Base-by-base conservation (phyloP, 306 rosid genomes). In the Comarum palustre region DNA sequence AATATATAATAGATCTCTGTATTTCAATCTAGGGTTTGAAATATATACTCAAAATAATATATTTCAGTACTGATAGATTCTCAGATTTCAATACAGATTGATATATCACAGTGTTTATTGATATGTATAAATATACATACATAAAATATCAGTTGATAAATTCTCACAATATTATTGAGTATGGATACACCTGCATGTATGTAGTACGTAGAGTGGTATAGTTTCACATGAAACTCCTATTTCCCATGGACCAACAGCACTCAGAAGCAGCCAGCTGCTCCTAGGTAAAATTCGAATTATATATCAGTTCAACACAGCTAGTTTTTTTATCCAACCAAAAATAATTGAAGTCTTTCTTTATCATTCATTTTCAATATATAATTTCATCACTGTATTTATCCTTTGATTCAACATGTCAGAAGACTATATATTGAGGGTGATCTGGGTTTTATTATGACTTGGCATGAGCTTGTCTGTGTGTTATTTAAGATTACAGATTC, bases 241-340 rank as follows among this genome's bases (percentile, higher is more conserved):
- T 22, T 42, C 50, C 70, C 36, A 66, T 24, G 70, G 70, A 52
- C 52, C 52, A 66, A 66, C n/a, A 66, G 50, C 34, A 20, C 70
- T 42, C 12, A 66, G 51, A 24, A 14, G 70, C 34, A 42, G 54
- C 52, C 27, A 64, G 68, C 24, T 62, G 20, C 48, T 15, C 42
- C 45, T 16, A 32, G 11, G n/a, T n/a, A 34, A 12, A 54, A 15
- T 71, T 55, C 66, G 55, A 64, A 39, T 9, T 7, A 39, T 39
- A 39, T 39, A 61, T 52, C 50, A 54, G 20, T 70, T 52, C 64
- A 3, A 4, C 16, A 51, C 45, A 64, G 69, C 41, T 39, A 64
- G 29, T 47, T 13, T 39, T 34, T 47, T 51, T 50, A 39, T 12
- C 75, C 75, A 54, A 55, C 75, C 75, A 55, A 55, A 39, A 71